Evolutionary conservation across 495 filamentous ascomycete genomes (phyloP), one percentile per base, ranked within the genome.

Genomic region (Tricharina praecox): DNA sequence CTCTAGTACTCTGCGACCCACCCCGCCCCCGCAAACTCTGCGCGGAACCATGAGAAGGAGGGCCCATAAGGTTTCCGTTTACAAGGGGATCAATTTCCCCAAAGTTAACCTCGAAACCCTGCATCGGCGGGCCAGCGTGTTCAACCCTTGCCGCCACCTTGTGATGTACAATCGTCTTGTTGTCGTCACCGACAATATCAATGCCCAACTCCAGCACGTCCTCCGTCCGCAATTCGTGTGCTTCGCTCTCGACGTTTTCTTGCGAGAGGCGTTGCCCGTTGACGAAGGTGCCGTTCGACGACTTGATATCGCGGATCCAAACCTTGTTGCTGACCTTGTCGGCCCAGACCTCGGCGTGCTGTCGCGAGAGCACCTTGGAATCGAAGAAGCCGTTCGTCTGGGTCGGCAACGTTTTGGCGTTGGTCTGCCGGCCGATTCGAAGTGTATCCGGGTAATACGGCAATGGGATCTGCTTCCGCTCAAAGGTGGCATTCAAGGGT

Each of bases 221-320:
- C 52, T 81, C 74, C 48, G 86, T 82, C 48, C 83, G 76, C 21
- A 97, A 66, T 55, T 94, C 85, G 53, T 94, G 84, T 0, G 90
- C 85, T 34, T 97, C 90, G 0, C 87, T 94, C 55, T 97, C 90
- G 50, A 83, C 73, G 55, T 93, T 95, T 56, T 97, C 90, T 23
- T 74, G 81, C 7, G 90, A 95, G 41, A 97, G 61, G 20, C 90
- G 76, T 15, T 77, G 71, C n/a, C 84, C 85, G 50, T 95, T 97
- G 45, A 97, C 87, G 63, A 97, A 97, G 0, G 90, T 97, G 33
- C 90, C 90, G 56, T 97, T 97, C 2, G 90, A 96, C 3, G 90
- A 96, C 62, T 94, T 96, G 52, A 97, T 81, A 66, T 97, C 90
- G 26, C 85, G 77, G 55, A 97, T 96, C 77, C 78, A 96, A 45